Evolutionary conservation across 2,329 filamentous ascomycete species (phyloP).

Genomic region (Cadophora luteo-olivacea): DNA sequence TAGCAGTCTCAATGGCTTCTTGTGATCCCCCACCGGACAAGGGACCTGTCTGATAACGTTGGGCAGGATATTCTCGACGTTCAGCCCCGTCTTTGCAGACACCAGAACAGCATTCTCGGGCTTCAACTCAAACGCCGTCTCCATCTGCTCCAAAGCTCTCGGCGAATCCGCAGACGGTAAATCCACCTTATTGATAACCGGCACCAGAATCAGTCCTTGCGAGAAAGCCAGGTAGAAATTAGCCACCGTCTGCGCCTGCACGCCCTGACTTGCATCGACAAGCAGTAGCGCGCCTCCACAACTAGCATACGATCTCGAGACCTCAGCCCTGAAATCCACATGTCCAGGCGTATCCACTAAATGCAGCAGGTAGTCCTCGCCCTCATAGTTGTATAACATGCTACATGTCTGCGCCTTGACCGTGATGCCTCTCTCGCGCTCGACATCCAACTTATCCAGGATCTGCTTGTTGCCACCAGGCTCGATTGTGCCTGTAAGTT

Average conservation of each 20-base stretch:
- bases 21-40: constrained; percentile 74
- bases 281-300: constrained; percentile 92
- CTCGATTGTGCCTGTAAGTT: constrained; percentile 92
- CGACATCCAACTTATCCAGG: constrained; percentile 95
- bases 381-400: constrained; percentile 91
- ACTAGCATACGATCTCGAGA: constrained; percentile 93
- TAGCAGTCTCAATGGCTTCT: constrained; percentile 79
- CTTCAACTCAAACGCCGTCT: constrained; percentile 86
- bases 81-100: constrained; percentile 92
- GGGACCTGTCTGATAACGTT: constrained; percentile 87
- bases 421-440: constrained; percentile 94
- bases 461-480: constrained; percentile 92
- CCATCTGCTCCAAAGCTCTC: constrained; percentile 84
- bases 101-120: constrained; percentile 76
- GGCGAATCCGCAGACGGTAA: constrained; percentile 88
- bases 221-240: constrained; percentile 98
- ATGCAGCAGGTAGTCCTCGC: constrained; percentile 89
- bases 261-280: constrained; percentile 94
- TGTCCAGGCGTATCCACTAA: constrained; percentile 97
- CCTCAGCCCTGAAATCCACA: constrained; percentile 96
- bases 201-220: constrained; percentile 84
- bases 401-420: constrained; percentile 99
- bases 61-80: constrained; percentile 83
- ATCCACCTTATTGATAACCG: constrained; percentile 97
- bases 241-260: constrained; percentile 97